Evolutionary conservation across 805 yeast species (phyloP).

Genomic region (Lachancea fermentati): DNA sequence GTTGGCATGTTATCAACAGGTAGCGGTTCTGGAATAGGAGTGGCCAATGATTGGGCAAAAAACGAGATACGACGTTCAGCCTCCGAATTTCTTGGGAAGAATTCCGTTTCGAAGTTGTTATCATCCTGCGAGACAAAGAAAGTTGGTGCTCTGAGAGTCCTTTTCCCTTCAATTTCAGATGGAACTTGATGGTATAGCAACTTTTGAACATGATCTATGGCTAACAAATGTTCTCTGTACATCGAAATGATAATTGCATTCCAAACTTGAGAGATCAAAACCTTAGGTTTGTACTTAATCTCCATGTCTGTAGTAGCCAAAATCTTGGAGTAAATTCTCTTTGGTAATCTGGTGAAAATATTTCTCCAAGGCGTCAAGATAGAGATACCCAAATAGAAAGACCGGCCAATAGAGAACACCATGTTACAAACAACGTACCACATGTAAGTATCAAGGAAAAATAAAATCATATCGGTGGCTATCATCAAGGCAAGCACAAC

Average conservation of each 20-base stretch:
- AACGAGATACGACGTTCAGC: slow-evolving; percentile 99
- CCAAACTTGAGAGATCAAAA: slow-evolving; percentile 97
- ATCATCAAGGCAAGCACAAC: slow-evolving; percentile 90
- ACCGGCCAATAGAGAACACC: slow-evolving; percentile 93
- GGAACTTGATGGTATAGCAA: slow-evolving; percentile 98
- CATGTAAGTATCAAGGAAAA: slow-evolving; percentile 97
- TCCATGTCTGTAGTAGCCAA: slow-evolving; percentile 99
- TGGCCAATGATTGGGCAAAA: slow-evolving; percentile 97
- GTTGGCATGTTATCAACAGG: slow-evolving; percentile 99
- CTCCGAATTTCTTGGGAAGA: slow-evolving; percentile 94
- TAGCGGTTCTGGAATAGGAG: slow-evolving; percentile 97
- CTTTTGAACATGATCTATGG: slow-evolving; percentile 98
- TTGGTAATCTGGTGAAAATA: slow-evolving; percentile 94
- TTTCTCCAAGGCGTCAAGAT: slow-evolving; percentile 99
- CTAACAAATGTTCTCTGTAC: slow-evolving; percentile 98
- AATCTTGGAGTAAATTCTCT: slow-evolving; percentile 96
- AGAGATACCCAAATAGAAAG: slow-evolving; percentile 98
- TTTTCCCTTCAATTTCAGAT: slow-evolving; percentile 94
- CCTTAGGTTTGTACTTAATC: slow-evolving; percentile 97
- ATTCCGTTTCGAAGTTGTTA: slow-evolving; percentile 87
- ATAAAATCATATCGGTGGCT: slow-evolving; percentile 85
- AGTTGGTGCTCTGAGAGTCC: slow-evolving; percentile 98
- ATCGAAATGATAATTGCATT: slow-evolving; percentile 97
- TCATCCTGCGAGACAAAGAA: slow-evolving; percentile 98
- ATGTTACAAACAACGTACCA: slow-evolving; percentile 97